Evolutionary conservation across 2,329 filamentous ascomycete genomes (phyloP), one percentile per base, ranked within the genome.

Genomic region (Cordyceps javanica): DNA sequence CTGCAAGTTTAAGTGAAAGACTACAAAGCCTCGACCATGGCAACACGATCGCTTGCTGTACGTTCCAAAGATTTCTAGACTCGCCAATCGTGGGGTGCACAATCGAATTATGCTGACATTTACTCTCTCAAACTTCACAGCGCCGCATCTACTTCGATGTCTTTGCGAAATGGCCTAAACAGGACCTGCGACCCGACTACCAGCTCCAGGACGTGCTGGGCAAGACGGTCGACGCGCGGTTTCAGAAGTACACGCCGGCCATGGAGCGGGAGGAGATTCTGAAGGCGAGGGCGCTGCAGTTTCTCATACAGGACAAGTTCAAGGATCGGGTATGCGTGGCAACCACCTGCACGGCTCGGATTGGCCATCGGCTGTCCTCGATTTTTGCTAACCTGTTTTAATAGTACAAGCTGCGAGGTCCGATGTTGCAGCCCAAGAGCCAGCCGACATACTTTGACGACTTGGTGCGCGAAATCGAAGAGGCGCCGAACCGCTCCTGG

Each of bases 381-480:
- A n/a, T n/a, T n/a, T 19, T 26, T 48, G 45, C 57, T 63, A 48
- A 62, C 59, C 34, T n/a, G 11, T 3, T n/a, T 30, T 5, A 8
- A 52, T 52, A 74, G 72, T 74, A 72, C 56, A 70, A 72, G 59
- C 67, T 74, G 30, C 77, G 70, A n/a, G 77, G 79, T 41, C 70
- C 71, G 4, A 70, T 87, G 44, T 71, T 87, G 58, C 70, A 75
- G 55, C 85, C 86, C 14, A 77, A 76, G 67, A 85, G 82, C 65
- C 83, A 87, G 62, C 85, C 85, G 38, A 81, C 78, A 0, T 86
- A 89, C 67, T 89, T 86, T 65, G 69, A 74, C 21, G 81, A 86
- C 62, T 69, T 89, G 30, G 67, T 87, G 1, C 75, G 72, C 55
- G 86, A 89, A 68, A 76, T 89, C 25, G 81, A 87, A 36, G 81